Conservation (phyloP, 257 asterid genomes). For the Nicotiana otophora region DNA sequence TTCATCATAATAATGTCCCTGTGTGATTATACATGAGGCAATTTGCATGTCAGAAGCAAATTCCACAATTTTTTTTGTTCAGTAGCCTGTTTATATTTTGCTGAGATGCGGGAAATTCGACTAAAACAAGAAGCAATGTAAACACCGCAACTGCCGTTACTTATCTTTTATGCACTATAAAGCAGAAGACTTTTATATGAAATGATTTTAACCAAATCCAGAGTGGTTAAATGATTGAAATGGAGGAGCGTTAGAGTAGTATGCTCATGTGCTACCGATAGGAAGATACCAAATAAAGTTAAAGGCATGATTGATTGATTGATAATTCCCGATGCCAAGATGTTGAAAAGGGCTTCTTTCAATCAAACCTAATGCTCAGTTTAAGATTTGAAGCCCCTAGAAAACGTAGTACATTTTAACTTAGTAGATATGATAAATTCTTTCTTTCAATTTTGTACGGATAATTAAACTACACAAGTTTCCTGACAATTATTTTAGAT, state of each 20-base stretch:
- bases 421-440: not conserved
- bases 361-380: not conserved
- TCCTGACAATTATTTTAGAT: not conserved
- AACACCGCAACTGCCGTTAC: not conserved
- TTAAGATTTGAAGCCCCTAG: not conserved
- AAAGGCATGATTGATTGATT: not conserved
- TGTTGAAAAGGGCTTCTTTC: not conserved
- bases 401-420: not conserved
- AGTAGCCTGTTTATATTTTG: not conserved
- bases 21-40: conserved; percentile 15
- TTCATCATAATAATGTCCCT: conserved; percentile 75
- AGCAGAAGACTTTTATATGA: not conserved
- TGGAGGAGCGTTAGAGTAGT: too few relatives aligned
- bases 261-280: too few relatives aligned
- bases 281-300: too few relatives aligned
- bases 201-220: not conserved
- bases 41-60: not conserved
- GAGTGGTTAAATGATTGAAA: not conserved
- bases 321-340: not conserved
- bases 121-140: not conserved
- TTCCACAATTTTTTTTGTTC: not conserved
- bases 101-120: not conserved
- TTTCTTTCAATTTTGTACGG: not conserved
- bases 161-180: not conserved
- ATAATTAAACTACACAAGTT: not conserved